These are phyloP conservation scores for Phallus indusiatus DNA, from an alignment of 768 basidiomycete species.

Conservation along the genomic window DNA sequence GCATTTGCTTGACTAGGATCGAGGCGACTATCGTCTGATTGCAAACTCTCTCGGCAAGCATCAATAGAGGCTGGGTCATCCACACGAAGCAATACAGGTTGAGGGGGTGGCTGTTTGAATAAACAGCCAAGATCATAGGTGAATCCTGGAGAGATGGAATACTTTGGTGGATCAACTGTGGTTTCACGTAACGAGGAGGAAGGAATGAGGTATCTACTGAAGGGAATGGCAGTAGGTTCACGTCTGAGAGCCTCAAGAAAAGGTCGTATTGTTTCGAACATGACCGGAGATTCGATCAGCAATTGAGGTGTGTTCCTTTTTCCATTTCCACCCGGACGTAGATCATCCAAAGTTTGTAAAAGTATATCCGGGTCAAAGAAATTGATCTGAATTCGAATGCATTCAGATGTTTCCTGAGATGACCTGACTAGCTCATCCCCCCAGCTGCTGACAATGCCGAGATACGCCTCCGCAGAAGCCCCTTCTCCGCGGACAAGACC, in stretches of 20 bases:
- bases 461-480: constrained; percentile 31
- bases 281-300: constrained; percentile 51
- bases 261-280: constrained; percentile 60
- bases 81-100: constrained; percentile 32
- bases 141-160: constrained; percentile 46
- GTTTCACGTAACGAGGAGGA: constrained; percentile 26
- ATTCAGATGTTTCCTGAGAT: constrained; percentile 23
- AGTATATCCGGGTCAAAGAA: constrained; percentile 59
- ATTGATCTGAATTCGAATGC: constrained; percentile 38
- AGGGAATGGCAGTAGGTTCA: constrained; percentile 51
- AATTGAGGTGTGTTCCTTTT: constrained; percentile 17
- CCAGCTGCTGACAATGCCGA: constrained; percentile 42
- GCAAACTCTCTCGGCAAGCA: constrained; percentile 38
- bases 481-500: constrained; percentile 43
- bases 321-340: neutral
- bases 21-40: constrained; percentile 35
- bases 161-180: constrained; percentile 41
- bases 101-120: constrained; percentile 31
- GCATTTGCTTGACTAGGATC: constrained; percentile 69
- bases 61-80: constrained; percentile 35
- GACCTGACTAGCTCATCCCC: constrained; percentile 36
- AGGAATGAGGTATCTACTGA: constrained; percentile 38
- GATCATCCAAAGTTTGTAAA: constrained; percentile 33
- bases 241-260: constrained; percentile 51
- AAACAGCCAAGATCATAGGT: constrained; percentile 46